Evolutionary conservation across 106 monocot genomes (phyloP).

Genomic region (Dendrobium chrysotoxum): DNA sequence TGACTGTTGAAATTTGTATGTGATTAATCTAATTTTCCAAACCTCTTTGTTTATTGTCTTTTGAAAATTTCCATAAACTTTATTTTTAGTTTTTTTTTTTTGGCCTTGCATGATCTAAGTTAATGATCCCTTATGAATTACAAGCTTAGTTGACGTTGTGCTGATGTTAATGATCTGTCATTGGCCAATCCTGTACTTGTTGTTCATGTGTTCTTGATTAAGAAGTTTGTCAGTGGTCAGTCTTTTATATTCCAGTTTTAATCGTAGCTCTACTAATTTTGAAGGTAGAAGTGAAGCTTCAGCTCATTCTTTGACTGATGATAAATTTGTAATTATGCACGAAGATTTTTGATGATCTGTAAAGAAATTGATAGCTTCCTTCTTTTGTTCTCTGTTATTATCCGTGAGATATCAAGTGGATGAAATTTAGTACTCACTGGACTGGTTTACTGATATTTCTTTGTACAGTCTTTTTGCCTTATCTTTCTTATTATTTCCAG

Average conservation of each 20-base stretch:
- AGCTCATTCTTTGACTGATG: neutral
- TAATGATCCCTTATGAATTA: neutral
- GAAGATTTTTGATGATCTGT: neutral
- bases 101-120: neutral
- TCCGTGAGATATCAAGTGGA: neutral
- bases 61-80: neutral
- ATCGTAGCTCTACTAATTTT: neutral
- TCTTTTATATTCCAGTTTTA: neutral
- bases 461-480: neutral
- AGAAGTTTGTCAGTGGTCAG: neutral
- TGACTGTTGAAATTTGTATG: no score
- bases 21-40: neutral
- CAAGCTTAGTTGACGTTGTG: neutral
- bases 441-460: neutral
- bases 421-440: neutral
- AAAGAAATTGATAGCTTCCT: neutral
- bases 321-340: neutral
- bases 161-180: neutral
- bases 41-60: neutral
- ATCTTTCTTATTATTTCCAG: conserved; percentile 23
- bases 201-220: neutral
- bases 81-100: neutral
- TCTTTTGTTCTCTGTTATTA: neutral
- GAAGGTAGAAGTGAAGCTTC: neutral
- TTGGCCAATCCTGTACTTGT: neutral